phyloP scores from a whole-genome alignment of 768 basidiomycete genomes.

The Mycena polygramma region DNA sequence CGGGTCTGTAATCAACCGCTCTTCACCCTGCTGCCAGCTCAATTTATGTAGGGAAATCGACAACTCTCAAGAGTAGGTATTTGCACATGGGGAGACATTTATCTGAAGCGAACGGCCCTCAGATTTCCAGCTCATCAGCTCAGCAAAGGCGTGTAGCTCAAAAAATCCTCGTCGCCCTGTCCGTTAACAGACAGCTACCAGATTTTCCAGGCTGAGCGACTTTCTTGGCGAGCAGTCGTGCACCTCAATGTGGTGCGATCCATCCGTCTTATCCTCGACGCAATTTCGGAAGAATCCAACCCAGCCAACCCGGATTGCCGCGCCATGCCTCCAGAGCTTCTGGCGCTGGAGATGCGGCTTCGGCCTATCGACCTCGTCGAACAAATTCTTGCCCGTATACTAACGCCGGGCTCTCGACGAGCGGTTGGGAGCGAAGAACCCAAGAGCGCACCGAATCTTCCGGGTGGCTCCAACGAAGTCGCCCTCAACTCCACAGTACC shows the following conservation, averaged over 20 bases:
- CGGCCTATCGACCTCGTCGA: slow-evolving; percentile 65
- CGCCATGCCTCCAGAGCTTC: slow-evolving; percentile 49
- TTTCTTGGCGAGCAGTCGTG: slow-evolving; percentile 61
- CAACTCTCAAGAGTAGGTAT: slow-evolving; percentile 67
- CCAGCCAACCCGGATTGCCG: slow-evolving; percentile 45
- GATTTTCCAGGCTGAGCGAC: slow-evolving; percentile 58
- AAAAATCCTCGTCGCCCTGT: too few species aligned
- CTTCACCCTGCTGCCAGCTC: neutral
- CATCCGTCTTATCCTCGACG: slow-evolving; percentile 55
- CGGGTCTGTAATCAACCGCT: slow-evolving; percentile 48
- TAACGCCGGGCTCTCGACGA: slow-evolving; percentile 49
- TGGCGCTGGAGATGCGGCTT: slow-evolving; percentile 62
- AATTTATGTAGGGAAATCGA: slow-evolving; percentile 61
- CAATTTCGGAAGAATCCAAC: slow-evolving; percentile 26
- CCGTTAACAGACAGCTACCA: neutral
- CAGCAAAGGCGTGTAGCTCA: slow-evolving; percentile 47
- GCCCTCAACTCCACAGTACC: slow-evolving; percentile 49
- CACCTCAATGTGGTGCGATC: slow-evolving; percentile 66
- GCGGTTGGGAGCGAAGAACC: neutral
- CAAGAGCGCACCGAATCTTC: slow-evolving; percentile 18
- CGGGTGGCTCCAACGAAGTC: slow-evolving; percentile 36
- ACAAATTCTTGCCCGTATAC: slow-evolving; percentile 58
- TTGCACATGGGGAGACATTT: neutral
- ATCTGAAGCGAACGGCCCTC: neutral
- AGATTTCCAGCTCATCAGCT: slow-evolving; percentile 60